Percentiles rank a stretch among this genome's conserved stretches.
These are phyloP conservation scores for Coemansia aciculifera DNA, from an alignment of 192 early-diverging fungal species.

Conservation along the genomic window DNA sequence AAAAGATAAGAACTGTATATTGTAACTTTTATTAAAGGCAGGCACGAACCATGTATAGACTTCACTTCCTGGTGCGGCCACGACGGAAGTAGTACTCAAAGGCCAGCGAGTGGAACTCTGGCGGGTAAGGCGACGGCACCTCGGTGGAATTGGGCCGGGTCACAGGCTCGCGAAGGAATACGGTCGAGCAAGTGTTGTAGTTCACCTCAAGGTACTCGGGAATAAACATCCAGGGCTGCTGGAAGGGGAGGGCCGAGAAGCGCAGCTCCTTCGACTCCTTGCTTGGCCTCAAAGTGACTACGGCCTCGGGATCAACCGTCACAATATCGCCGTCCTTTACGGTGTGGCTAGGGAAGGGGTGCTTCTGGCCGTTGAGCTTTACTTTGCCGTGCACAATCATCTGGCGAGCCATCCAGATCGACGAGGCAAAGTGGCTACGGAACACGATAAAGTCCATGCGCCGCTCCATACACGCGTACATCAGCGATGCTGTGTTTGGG, in stretches of 20 bases:
- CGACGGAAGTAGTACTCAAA: conserved; percentile 87
- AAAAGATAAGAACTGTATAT: not conserved
- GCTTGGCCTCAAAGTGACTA: conserved; percentile 61
- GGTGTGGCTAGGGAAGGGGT: conserved; percentile 71
- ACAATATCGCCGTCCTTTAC: conserved; percentile 88
- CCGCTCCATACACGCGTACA: conserved; percentile 87
- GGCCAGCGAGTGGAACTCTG: conserved; percentile 84
- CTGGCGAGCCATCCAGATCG: conserved; percentile 82
- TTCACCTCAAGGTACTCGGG: conserved; percentile 97
- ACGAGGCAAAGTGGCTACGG: conserved; percentile 85
- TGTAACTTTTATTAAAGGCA: not conserved
- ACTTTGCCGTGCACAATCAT: conserved; percentile 85
- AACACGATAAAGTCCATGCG: conserved; percentile 93
- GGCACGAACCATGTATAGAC: not conserved
- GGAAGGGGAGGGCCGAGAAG: conserved; percentile 71
- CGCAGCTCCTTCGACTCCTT: conserved; percentile 58
- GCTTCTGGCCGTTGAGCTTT: conserved; percentile 84
- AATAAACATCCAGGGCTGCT: conserved; percentile 93
- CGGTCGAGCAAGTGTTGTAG: conserved; percentile 88
- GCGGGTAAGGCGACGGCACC: conserved; percentile 92
- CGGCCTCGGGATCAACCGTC: conserved; percentile 72
- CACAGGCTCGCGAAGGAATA: conserved; percentile 87
- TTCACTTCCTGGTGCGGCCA: conserved; percentile 49
- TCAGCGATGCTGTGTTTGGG: conserved; percentile 72
- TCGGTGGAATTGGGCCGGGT: conserved; percentile 82